Evolutionary conservation across 139 green algal species (phyloP), one percentile per base, ranked within the genome.

Genomic region (Gonium pectorale): DNA sequence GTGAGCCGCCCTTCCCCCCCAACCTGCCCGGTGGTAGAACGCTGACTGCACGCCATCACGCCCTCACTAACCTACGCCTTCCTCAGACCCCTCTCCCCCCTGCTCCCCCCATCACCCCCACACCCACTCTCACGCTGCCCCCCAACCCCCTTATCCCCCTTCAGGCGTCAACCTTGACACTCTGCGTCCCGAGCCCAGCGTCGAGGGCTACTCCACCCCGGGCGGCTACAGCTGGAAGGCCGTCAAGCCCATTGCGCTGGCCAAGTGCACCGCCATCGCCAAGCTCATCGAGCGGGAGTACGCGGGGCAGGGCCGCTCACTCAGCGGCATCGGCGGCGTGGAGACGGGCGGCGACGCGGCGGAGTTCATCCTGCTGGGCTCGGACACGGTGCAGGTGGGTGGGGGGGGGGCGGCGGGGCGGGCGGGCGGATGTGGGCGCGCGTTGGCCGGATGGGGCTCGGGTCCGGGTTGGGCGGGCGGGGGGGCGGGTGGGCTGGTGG

Each of bases 211-310:
- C 90, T 89, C 87, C 70, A 97, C 94, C 13, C 92, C 93, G 0
- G 95, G 95, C 27, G 95, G 95, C 21, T 97, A 96, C 90, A 93
- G 87, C 26, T 95, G 90, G 90, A 94, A 93, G 60, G 97, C 97
- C 0, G 96, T 99, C 60, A 98, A 98, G 92, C 97, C 97, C 69
- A 99, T 99, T 63, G 97, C 97, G 2, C 94, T 99, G 67, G 97
- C 96, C 77, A 90, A 90, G 81, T 86, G 90, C 49, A 91, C 90
- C 71, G 63, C 35, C 83, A 94, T 94, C 75, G 80, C 87, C 21
- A 74, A 72, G 56, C 82, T 87, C 74, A 83, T 90, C 38, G 44
- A 86, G 59, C 26, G 41, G 6, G 75, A 90, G 17, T 87, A 82
- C 80, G 5, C 17, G n/a, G 69, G 75, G 15, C 60, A 90, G 72